A percentile compares a stretch with the other conserved stretches of the same genome.
Evolutionary conservation across 163 green algal species (phyloP).

Genomic region (Trebouxiophyceae sp.): DNA sequence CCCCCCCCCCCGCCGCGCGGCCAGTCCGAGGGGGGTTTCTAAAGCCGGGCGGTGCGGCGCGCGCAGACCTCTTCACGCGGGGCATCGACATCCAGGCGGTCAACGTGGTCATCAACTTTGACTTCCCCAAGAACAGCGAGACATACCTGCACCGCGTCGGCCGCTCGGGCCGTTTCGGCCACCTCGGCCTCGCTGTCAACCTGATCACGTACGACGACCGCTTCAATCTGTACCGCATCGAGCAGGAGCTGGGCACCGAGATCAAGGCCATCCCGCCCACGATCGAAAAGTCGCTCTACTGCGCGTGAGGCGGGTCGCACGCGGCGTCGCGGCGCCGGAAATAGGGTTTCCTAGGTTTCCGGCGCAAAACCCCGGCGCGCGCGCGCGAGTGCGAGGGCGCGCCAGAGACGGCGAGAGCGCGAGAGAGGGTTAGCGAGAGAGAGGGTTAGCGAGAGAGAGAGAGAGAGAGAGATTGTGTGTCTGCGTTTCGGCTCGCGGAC

Average conservation of each 20-base stretch:
- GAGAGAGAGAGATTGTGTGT: too few species aligned
- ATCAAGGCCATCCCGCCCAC: constrained; percentile 97
- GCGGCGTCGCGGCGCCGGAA: too few species aligned
- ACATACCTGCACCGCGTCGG: constrained; percentile 98
- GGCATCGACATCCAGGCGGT: constrained; percentile 99
- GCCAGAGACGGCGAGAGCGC: too few species aligned
- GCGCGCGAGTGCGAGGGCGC: too few species aligned
- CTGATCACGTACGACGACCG: constrained; percentile 99
- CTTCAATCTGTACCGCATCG: constrained; percentile 97
- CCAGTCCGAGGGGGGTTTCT: too few species aligned
- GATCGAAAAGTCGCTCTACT: constrained; percentile 98
- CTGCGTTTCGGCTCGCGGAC: too few species aligned
- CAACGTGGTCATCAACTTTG: constrained; percentile 99
- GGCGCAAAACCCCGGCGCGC: too few species aligned
- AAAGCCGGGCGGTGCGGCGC: background rate
- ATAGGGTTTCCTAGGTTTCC: too few species aligned
- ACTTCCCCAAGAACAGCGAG: constrained; percentile 99
- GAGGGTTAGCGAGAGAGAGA: too few species aligned
- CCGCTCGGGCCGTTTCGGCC: constrained; percentile 92
- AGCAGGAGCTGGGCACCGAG: constrained; percentile 98
- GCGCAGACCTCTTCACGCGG: constrained; percentile 94
- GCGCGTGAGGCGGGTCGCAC: constrained; percentile 48
- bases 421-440: too few species aligned
- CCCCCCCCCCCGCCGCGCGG: too few species aligned
- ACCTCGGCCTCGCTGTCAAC: constrained; percentile 98